Evolutionary conservation across 2,329 filamentous ascomycete genomes (phyloP).

Genomic region (Tricladium varicosporioides): DNA sequence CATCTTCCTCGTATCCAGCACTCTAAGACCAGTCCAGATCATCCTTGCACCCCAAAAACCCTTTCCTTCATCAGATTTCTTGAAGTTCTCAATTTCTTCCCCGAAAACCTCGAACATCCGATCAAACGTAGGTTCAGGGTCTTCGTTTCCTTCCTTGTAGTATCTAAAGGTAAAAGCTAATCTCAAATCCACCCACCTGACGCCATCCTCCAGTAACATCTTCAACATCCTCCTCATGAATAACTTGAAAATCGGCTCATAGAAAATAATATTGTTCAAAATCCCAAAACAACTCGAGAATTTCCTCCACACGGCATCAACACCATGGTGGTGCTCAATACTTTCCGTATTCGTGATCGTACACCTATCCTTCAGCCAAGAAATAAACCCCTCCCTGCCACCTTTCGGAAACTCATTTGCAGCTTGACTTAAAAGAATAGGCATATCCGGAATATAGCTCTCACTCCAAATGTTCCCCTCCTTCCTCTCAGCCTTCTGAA

Average conservation of each 20-base stretch:
- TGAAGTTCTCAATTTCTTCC: conserved; percentile 77
- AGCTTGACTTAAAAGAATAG: conserved; percentile 47
- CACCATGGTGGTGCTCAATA: conserved; percentile 76
- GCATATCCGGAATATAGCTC: conserved; percentile 51
- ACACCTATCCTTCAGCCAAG: conserved; percentile 73
- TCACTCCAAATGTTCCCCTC: conserved; percentile 60
- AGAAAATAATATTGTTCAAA: conserved; percentile 73
- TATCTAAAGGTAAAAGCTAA: conserved; percentile 73
- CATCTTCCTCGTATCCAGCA: conserved; percentile 61
- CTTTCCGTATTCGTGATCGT: conserved; percentile 71
- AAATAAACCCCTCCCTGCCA: conserved; percentile 68
- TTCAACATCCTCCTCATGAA: conserved; percentile 72
- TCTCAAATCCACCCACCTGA: conserved; percentile 81
- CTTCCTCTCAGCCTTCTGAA: conserved; percentile 43
- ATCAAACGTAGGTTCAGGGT: conserved; percentile 63
- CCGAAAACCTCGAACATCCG: conserved; percentile 71
- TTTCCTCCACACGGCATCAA: conserved; percentile 81
- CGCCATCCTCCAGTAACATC: conserved; percentile 74
- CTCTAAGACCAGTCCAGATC: conserved; percentile 79
- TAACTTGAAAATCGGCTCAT: conserved; percentile 82
- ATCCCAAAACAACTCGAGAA: conserved; percentile 74
- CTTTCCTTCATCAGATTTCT: conserved; percentile 65
- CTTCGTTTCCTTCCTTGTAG: conserved; percentile 61
- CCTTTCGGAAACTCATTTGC: conserved; percentile 74
- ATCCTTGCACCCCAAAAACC: conserved; percentile 81